Conservation (phyloP, 257 asterid genomes). For the Solanum chiquidenum region DNA sequence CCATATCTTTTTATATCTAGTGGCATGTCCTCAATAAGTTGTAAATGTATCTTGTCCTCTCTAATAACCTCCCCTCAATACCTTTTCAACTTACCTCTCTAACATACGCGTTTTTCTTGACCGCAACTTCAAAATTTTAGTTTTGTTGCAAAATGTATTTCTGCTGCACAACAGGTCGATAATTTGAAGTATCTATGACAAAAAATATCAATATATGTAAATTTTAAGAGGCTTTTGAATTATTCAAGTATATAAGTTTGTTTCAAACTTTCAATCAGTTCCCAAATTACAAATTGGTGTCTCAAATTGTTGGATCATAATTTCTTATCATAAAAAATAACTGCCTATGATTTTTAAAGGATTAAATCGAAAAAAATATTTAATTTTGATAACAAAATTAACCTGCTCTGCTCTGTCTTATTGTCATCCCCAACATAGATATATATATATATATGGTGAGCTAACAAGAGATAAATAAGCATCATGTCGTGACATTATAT, state of each 20-base stretch:
- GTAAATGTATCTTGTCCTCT: too few species aligned
- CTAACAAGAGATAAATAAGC: neutral
- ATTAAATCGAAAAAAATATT: neutral
- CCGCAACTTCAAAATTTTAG: neutral
- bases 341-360: neutral
- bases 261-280: neutral
- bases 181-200: neutral
- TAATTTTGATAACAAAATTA: neutral
- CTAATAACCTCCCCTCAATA: neutral
- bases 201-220: neutral
- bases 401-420: neutral
- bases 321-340: neutral
- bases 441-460: neutral
- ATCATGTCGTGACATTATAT: neutral
- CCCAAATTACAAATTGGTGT: neutral
- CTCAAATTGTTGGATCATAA: neutral
- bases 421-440: neutral
- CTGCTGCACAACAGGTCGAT: neutral
- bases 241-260: neutral
- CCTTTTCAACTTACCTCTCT: neutral
- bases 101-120: neutral
- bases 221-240: neutral
- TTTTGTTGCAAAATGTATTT: neutral
- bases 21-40: neutral
- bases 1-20: too few species aligned